Percentiles rank a stretch among this genome's conserved stretches.
phyloP scores from a whole-genome alignment of 208 protist genomes.

The Acanthamoeba culbertsoni region DNA sequence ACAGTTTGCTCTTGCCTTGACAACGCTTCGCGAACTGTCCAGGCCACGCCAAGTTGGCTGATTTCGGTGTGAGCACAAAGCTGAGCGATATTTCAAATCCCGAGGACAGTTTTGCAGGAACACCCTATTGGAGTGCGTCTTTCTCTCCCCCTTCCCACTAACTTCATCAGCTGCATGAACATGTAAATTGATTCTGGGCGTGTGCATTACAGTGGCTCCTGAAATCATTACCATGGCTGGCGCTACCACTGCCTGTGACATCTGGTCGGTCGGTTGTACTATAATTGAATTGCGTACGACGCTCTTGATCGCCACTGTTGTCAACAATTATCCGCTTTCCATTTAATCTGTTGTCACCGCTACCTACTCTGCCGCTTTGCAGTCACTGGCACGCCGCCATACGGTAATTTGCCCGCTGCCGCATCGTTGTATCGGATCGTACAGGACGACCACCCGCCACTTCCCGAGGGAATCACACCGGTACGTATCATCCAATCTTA shows the following conservation, averaged over 20 bases:
- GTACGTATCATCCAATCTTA: conserved; percentile 74
- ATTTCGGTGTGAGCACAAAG: conserved; percentile 97
- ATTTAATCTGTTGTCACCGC: too few species aligned
- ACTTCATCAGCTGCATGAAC: too few species aligned
- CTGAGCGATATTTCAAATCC: conserved; percentile 76
- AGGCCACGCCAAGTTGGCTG: conserved; percentile 92
- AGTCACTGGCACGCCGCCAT: conserved; percentile 86
- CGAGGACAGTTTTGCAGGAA: conserved; percentile 86
- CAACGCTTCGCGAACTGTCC: not conserved
- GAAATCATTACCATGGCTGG: conserved; percentile 90
- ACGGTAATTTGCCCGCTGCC: conserved; percentile 89
- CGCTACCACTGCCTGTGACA: conserved; percentile 84
- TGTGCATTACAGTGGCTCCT: conserved; percentile 87
- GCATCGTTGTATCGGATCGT: conserved; percentile 89
- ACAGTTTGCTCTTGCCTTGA: too few species aligned
- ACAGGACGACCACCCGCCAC: conserved; percentile 86
- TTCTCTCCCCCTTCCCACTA: not conserved
- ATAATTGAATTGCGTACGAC: conserved; percentile 85
- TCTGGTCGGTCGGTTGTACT: conserved; percentile 89
- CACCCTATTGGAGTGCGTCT: conserved; percentile 89
- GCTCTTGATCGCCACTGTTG: too few species aligned
- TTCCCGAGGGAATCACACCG: conserved; percentile 83
- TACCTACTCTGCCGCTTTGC: not conserved
- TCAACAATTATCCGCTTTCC: too few species aligned
- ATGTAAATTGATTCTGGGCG: too few species aligned